Percentiles rank a stretch among this genome's conserved stretches.
phyloP scores from a whole-genome alignment of 2,329 filamentous ascomycete genomes.

The Clarireedia paspali region DNA sequence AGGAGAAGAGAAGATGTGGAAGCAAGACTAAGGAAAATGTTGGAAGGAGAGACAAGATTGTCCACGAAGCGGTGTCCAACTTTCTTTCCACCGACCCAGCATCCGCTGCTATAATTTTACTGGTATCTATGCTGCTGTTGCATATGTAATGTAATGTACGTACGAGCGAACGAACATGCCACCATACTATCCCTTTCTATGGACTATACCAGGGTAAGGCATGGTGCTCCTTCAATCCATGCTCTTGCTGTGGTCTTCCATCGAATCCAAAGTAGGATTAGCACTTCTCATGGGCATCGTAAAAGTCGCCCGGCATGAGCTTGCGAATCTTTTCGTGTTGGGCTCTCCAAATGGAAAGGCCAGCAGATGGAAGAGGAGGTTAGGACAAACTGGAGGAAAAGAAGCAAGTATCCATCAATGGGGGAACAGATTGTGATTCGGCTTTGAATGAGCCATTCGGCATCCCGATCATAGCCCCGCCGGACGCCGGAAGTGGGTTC shows the following conservation, averaged over 20 bases:
- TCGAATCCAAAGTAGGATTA: too few relatives aligned
- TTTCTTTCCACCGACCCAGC: not conserved
- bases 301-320: too few relatives aligned
- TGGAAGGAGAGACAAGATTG: not conserved
- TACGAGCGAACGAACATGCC: not conserved
- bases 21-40: not conserved
- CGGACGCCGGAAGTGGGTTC: not conserved
- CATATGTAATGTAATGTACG: not conserved
- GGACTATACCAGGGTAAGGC: not conserved
- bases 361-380: too few relatives aligned
- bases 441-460: slow-evolving; percentile 3
- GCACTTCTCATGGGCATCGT: too few relatives aligned
- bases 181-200: not conserved
- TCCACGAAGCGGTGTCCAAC: not conserved
- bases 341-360: too few relatives aligned
- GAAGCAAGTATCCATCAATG: not conserved
- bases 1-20: not conserved
- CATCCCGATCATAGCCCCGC: slow-evolving; percentile 1
- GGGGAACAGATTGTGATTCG: not conserved
- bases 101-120: not conserved
- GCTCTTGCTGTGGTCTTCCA: too few relatives aligned
- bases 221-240: too few relatives aligned
- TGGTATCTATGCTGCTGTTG: not conserved
- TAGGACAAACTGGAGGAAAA: not conserved
- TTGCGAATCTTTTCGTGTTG: too few relatives aligned